Evolutionary conservation across 805 yeast genomes (phyloP), one percentile per base, ranked within the genome.

Genomic region (Tetrapisispora nanseiensis): DNA sequence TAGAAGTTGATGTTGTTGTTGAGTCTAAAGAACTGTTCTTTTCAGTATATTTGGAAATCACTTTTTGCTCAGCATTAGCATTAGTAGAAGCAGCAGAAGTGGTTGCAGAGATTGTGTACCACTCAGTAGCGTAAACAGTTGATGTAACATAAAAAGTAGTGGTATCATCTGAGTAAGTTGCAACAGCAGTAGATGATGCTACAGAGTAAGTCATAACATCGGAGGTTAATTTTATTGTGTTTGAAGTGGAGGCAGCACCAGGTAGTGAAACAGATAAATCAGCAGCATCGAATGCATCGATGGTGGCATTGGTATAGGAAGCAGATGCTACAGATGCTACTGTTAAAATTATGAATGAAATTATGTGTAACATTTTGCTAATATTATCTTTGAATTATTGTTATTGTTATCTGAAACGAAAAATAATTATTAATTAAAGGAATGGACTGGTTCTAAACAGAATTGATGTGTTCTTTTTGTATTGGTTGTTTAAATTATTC

Each of bases 61-160:
- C 23, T 8, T 32, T 33, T 29, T 21, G 22, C 19, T 31, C 34
- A 3, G 13, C 23, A 21, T 6, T 23, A 24, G 39, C 35, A 15
- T 44, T 32, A 2, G 26, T 18, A 15, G 45, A 12, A 27, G 22
- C 38, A 28, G 30, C 28, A 30, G 33, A 20, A 23, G 19, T 3
- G 15, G 27, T 18, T 20, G 40, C 21, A 18, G 30, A 20, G 4
- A 33, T 9, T 11, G 56, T 45, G 30, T 41, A 44, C 56, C 55
- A 53, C 28, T 37, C 24, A 21, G 59, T 57, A n/a, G 43, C 24
- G 38, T 39, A 57, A 12, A 45, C 26, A 23, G 60, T 55, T 20
- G 46, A 46, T 7, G 61, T 57, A 32, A 54, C 44, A 33, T 42
- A 52, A 29, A 50, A 47, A 24, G 61, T 57, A 26, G 59, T 52